Percentiles rank a stretch among this genome's conserved stretches.
Evolutionary conservation across 2,329 filamentous ascomycete species (phyloP).

Genomic region (Aciculosporium take): DNA sequence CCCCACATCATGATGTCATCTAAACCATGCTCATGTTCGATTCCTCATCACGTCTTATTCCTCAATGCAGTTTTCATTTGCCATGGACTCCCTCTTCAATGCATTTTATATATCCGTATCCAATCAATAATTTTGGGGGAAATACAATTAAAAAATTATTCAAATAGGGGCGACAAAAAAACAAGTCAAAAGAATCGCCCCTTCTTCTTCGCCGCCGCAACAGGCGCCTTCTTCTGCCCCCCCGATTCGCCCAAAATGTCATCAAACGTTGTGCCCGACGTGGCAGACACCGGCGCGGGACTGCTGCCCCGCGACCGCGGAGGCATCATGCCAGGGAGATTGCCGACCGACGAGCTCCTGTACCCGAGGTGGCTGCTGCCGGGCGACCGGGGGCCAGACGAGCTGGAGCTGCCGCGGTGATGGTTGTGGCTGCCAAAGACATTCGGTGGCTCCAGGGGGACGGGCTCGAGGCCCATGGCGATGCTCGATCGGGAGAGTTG

Average conservation of each 20-base stretch:
- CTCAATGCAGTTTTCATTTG: too few species aligned
- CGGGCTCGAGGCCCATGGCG: constrained; percentile 28
- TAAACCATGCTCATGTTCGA: too few species aligned
- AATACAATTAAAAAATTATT: constrained; percentile 1
- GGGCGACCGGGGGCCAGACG: constrained; percentile 16
- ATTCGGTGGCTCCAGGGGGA: constrained; percentile 22
- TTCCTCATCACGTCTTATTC: too few species aligned
- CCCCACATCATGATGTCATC: too few species aligned
- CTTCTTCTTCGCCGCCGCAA: constrained; percentile 23
- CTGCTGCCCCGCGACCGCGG: constrained; percentile 4
- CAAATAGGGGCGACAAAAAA: too few species aligned
- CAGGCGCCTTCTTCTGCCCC: constrained; percentile 16
- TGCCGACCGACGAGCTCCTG: constrained; percentile 21
- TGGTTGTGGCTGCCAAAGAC: constrained; percentile 17
- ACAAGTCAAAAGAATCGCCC: constrained; percentile 23
- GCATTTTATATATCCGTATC: too few species aligned
- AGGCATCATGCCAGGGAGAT: constrained; percentile 16
- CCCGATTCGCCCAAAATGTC: constrained; percentile 28
- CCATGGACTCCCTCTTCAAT: too few species aligned
- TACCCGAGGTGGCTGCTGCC: constrained; percentile 19
- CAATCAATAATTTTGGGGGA: too few species aligned
- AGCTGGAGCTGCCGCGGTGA: constrained; percentile 22
- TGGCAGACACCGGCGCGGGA: constrained; percentile 10
- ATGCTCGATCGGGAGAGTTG: constrained; percentile 28
- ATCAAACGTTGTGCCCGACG: constrained; percentile 30